Evolutionary conservation across 129 eudicot genomes (phyloP).

Genomic region (Flaveria ramosissima): DNA sequence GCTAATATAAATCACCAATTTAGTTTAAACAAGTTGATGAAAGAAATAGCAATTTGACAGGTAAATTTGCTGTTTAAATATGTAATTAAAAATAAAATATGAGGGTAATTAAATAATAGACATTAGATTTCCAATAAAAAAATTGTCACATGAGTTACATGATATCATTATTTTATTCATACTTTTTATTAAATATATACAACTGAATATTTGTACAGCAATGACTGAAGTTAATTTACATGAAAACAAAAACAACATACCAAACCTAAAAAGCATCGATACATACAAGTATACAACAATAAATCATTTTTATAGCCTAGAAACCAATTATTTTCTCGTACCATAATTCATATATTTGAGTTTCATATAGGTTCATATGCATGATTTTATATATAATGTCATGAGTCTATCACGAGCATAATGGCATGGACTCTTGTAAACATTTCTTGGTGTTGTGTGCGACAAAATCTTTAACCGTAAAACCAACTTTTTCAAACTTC

Average conservation of each 20-base stretch:
- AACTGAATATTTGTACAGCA: slow-evolving; percentile 3
- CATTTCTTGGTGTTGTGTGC: slow-evolving; percentile 15
- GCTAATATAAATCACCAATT: background rate
- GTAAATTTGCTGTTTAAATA: background rate
- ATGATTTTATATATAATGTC: background rate
- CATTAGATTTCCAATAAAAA: slow-evolving; percentile 14
- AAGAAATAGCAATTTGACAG: background rate
- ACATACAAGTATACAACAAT: slow-evolving; percentile 15
- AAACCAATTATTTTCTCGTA: background rate
- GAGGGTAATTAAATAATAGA: background rate
- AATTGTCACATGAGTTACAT: background rate
- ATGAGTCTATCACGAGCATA: background rate
- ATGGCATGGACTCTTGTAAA: background rate
- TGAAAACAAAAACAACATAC: background rate
- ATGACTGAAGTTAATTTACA: background rate
- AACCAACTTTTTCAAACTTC: slow-evolving; percentile 74
- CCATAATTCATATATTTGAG: background rate
- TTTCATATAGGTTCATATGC: background rate
- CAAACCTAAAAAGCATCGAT: slow-evolving; percentile 2
- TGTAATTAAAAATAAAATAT: background rate
- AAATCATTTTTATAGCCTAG: background rate
- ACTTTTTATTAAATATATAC: too few species aligned
- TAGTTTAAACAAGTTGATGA: background rate
- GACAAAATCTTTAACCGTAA: slow-evolving; percentile 70
- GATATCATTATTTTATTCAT: slow-evolving; percentile 1